Base-by-base conservation (phyloP, 2,329 filamentous ascomycete species). In the Calonectria pseudoturangicola region DNA sequence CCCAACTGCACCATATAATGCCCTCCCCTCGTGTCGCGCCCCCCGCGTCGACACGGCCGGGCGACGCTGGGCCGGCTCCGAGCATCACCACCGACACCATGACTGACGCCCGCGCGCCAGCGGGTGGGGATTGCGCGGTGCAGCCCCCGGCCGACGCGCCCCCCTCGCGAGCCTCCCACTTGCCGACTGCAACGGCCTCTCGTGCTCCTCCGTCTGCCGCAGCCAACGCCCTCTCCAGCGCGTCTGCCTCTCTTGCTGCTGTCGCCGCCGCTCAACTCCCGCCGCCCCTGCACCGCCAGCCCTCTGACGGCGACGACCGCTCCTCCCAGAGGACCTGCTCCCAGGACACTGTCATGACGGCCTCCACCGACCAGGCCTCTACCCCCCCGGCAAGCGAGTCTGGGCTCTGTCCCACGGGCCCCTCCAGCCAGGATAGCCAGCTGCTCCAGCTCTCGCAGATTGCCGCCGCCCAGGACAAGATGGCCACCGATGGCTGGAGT, bases 381-480 rank as follows among this genome's bases (percentile, higher is more conserved):
- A 80, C 78, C 15, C 78, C 78, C 16, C 77, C 78, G 36, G 78
- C 75, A 18, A 80, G 78, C 62, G 78, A 78, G 50, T 64, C 67
- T 15, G 76, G 78, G 10, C 73, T 74, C 62, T 78, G 76, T 58
- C 73, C 72, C 56, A 75, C 62, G 16, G 78, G 74, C 27, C 78
- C 72, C 47, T 81, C 73, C 41, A 89, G 89, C 75, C 89, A 89
- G 74, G 86, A 89, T 43, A 90, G 86, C 39, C 90, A 92, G 77
- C 80, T 92, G 60, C 84, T 90, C 18, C 88, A 89, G 72, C 83
- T 92, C n/a, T 91, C 90, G 7, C 86, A 90, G 73, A 84, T 91
- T 68, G 90, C 90, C 33, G 89, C 90, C 45, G 85, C 85, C 39
- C 87, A 89, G 81, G 85, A 88, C 75, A 87, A 86, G 79, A 86